Conservation (phyloP, 805 yeast genomes). For the Yamadazyma paraphyllophila region DNA sequence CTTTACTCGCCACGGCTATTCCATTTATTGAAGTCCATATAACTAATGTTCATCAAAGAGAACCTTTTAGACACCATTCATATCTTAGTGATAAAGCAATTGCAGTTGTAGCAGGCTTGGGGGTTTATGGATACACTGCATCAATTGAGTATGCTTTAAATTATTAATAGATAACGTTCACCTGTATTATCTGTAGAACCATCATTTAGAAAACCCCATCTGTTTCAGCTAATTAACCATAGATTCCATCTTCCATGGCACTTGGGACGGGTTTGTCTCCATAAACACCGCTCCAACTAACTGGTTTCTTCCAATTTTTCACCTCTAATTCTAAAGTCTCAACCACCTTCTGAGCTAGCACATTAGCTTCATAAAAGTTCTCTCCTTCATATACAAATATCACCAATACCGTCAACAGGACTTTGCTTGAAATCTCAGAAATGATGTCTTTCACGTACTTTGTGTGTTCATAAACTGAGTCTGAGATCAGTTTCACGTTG, state of each 20-base stretch:
- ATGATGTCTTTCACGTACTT: conserved; percentile 12
- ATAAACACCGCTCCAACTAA: conserved; percentile 83
- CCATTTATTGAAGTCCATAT: conserved; percentile 52
- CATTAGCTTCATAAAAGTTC: conserved; percentile 68
- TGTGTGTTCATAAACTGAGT: conserved; percentile 9
- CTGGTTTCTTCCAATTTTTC: conserved; percentile 51
- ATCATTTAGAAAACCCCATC: no score
- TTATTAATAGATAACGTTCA: conserved; percentile 18
- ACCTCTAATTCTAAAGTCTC: conserved; percentile 15
- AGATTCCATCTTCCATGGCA: conserved; percentile 77
- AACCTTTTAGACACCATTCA: conserved; percentile 49
- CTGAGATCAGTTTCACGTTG: conserved; percentile 7
- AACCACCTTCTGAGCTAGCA: conserved; percentile 41
- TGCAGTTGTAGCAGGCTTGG: conserved; percentile 44
- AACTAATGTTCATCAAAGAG: conserved; percentile 51
- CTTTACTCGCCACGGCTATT: conserved; percentile 46
- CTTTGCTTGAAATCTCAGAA: conserved; percentile 2
- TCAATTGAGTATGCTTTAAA: conserved; percentile 40
- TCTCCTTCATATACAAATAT: conserved; percentile 87
- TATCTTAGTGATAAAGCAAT: conserved; percentile 49
- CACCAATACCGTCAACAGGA: conserved; percentile 42
- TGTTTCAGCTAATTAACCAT: conserved; percentile 45
- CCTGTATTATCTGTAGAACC: no score
- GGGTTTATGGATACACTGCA: conserved; percentile 43
- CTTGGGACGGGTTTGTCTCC: conserved; percentile 68